phyloP scores from a whole-genome alignment of 805 yeast species.

The Cyberlindnera maritima region DNA sequence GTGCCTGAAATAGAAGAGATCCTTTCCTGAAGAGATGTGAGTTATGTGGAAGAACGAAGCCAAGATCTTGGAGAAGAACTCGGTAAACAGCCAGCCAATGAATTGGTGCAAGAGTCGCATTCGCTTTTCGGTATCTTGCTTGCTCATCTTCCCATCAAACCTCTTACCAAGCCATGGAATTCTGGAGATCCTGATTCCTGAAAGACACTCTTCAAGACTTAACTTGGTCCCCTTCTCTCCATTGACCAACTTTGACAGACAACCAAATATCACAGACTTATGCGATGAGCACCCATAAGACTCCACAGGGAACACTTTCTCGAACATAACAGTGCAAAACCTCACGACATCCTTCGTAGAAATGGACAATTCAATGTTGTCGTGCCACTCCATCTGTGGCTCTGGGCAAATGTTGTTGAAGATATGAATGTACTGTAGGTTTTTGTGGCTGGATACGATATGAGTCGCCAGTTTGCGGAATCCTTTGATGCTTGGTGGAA shows the following conservation, averaged over 20 bases:
- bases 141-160: slow-evolving; percentile 28
- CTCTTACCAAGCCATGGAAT: slow-evolving; percentile 54
- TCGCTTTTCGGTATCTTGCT: slow-evolving; percentile 41
- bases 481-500: slow-evolving; percentile 22
- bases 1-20: slow-evolving; percentile 53
- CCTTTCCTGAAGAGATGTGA: slow-evolving; percentile 42
- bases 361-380: slow-evolving; percentile 35
- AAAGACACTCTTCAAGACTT: slow-evolving; percentile 31
- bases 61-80: slow-evolving; percentile 45
- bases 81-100: slow-evolving; percentile 55
- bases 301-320: slow-evolving; percentile 47
- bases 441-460: slow-evolving; percentile 34
- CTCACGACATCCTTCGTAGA: slow-evolving; percentile 35
- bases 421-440: slow-evolving; percentile 35
- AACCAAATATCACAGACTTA: slow-evolving; percentile 36
- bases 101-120: slow-evolving; percentile 38
- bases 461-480: slow-evolving; percentile 16
- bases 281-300: slow-evolving; percentile 54
- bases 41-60: slow-evolving; percentile 65
- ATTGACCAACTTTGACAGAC: slow-evolving; percentile 37
- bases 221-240: slow-evolving; percentile 38
- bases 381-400: not conserved
- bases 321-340: slow-evolving; percentile 42
- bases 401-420: slow-evolving; percentile 34
- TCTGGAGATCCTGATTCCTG: slow-evolving; percentile 39